phyloP scores from a whole-genome alignment of 2,329 filamentous ascomycete species.

The Plenodomus lindquistii region DNA sequence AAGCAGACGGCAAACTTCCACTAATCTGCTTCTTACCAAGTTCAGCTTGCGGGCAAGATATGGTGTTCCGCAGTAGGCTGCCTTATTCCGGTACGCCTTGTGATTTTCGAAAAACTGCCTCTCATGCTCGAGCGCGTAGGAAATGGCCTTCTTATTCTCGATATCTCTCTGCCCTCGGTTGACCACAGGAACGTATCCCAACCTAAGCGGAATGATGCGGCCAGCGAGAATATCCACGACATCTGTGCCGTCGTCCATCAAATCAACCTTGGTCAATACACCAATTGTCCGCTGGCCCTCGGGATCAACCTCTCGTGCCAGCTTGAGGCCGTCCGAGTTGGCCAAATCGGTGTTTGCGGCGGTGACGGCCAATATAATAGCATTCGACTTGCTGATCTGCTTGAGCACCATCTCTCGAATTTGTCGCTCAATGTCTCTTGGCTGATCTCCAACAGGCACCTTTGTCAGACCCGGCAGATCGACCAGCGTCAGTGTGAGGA shows the following conservation, averaged over 20 bases:
- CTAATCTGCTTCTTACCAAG: conserved; percentile 65
- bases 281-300: conserved; percentile 98
- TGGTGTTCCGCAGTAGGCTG: conserved; percentile 95
- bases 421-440: conserved; percentile 93
- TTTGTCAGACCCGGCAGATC: conserved; percentile 96
- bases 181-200: conserved; percentile 96
- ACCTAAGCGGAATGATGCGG: conserved; percentile 89
- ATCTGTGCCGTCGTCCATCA: conserved; percentile 98
- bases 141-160: conserved; percentile 95
- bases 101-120: conserved; percentile 98
- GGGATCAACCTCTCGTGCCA: conserved; percentile 94
- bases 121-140: conserved; percentile 87
- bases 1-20: too few species aligned
- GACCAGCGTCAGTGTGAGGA: conserved; percentile 93
- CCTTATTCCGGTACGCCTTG: conserved; percentile 98
- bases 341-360: conserved; percentile 97
- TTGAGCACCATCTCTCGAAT: conserved; percentile 98
- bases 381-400: conserved; percentile 97
- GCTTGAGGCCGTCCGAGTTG: conserved; percentile 96
- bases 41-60: conserved; percentile 97
- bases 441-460: conserved; percentile 94
- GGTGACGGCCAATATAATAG: conserved; percentile 95
- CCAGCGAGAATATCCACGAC: conserved; percentile 98
- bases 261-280: conserved; percentile 96
- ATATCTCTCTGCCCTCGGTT: conserved; percentile 98